Evolutionary conservation across 176 grass and related monocot species (phyloP).

Genomic region (Oryza brachyantha): DNA sequence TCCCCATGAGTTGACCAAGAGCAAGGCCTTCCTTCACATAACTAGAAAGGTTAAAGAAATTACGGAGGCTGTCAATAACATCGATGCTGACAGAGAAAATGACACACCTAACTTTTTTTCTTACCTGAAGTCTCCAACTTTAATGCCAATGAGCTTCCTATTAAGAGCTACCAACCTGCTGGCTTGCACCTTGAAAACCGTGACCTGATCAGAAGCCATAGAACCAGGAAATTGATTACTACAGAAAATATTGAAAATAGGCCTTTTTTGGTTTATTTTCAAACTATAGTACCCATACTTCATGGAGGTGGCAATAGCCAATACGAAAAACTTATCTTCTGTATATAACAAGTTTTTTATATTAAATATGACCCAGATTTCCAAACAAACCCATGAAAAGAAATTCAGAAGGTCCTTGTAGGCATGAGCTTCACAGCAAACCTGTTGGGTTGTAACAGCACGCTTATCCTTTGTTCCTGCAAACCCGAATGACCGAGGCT

Average conservation of each 20-base stretch:
- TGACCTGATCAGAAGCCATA: conserved; percentile 57
- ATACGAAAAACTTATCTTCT: background rate
- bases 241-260: background rate
- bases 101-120: conserved; percentile 17
- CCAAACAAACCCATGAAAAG: conserved; percentile 12
- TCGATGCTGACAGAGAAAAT: background rate
- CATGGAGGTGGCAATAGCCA: background rate
- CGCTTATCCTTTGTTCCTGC: conserved; percentile 96
- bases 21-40: conserved; percentile 76
- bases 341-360: conserved; percentile 2
- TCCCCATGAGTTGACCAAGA: conserved; percentile 84
- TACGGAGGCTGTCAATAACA: conserved; percentile 11
- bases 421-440: conserved; percentile 8
- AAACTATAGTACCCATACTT: conserved; percentile 1
- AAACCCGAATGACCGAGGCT: conserved; percentile 85
- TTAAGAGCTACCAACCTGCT: conserved; percentile 80
- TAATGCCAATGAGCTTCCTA: conserved; percentile 72
- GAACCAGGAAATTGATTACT: conserved; percentile 17
- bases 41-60: conserved; percentile 42
- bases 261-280: background rate
- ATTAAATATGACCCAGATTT: background rate
- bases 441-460: conserved; percentile 86
- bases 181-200: conserved; percentile 79
- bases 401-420: background rate
- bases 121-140: conserved; percentile 92